Percentiles rank a stretch among this genome's conserved stretches.
These are phyloP conservation scores for Cladosporium sp. DNA, from an alignment of 2,329 filamentous ascomycete genomes.

Conservation along the genomic window DNA sequence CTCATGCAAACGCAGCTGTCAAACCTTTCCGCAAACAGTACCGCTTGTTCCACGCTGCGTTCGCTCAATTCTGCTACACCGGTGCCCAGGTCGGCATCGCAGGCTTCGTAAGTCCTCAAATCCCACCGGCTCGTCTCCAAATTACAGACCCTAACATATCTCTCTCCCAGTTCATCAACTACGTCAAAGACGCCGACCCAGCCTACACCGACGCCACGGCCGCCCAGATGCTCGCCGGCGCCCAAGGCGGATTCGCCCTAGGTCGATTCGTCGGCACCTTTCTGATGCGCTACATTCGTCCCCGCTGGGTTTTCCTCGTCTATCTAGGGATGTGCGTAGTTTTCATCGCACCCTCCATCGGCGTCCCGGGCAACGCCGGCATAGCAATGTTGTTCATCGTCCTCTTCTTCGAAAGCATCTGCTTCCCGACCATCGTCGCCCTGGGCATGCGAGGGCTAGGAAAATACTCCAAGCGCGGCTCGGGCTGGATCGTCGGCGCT, in stretches of 20 bases:
- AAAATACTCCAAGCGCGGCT: constrained; percentile 70
- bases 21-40: constrained; percentile 58
- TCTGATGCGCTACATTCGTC: constrained; percentile 62
- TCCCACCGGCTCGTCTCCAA: neutral
- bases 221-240: constrained; percentile 67
- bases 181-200: constrained; percentile 53
- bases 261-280: constrained; percentile 65
- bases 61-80: constrained; percentile 76
- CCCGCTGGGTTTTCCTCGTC: constrained; percentile 65
- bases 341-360: constrained; percentile 51
- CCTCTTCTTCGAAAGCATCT: constrained; percentile 75
- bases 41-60: constrained; percentile 68
- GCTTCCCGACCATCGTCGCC: constrained; percentile 77
- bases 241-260: constrained; percentile 66
- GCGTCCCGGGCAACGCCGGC: constrained; percentile 46
- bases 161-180: constrained; percentile 61
- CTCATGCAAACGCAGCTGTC: constrained; percentile 30
- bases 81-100: constrained; percentile 61
- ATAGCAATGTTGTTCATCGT: constrained; percentile 59
- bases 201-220: constrained; percentile 52
- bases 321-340: constrained; percentile 59
- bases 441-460: constrained; percentile 73
- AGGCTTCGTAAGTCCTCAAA: constrained; percentile 10
- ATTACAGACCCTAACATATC: neutral
- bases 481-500: constrained; percentile 66